Conservation (phyloP, 1,139 yeast genomes). For the Candida sp. region DNA sequence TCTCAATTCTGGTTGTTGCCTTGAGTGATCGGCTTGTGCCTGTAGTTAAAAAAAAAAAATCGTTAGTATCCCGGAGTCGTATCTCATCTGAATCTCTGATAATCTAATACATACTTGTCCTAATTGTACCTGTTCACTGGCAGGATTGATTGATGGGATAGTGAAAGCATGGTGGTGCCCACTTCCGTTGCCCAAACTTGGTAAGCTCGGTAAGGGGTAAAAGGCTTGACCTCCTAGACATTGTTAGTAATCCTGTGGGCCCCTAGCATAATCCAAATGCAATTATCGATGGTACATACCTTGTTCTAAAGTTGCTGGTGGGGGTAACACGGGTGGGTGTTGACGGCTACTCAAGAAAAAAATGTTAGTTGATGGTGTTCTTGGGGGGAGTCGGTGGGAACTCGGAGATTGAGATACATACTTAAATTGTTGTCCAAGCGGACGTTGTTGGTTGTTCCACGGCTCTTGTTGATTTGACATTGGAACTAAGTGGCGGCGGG, state of each 20-base stretch:
- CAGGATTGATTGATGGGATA: conserved; percentile 50
- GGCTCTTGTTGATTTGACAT: conserved; percentile 52
- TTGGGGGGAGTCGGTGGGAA: background rate
- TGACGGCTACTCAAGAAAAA: conserved; percentile 36
- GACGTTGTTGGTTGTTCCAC: conserved; percentile 50
- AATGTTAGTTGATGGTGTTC: conserved; percentile 27
- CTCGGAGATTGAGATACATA: conserved; percentile 26
- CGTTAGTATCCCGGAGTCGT: too few species aligned
- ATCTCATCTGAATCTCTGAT: too few species aligned
- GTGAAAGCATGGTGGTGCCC: conserved; percentile 47
- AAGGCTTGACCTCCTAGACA: conserved; percentile 48
- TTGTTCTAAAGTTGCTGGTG: conserved; percentile 57
- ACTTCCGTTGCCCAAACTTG: conserved; percentile 51
- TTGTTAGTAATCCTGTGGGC: conserved; percentile 24
- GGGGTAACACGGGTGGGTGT: conserved; percentile 59
- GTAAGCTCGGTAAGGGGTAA: conserved; percentile 55
- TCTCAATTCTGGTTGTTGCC: conserved; percentile 29
- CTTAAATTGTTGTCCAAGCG: conserved; percentile 52
- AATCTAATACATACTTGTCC: conserved; percentile 33
- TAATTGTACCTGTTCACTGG: conserved; percentile 26
- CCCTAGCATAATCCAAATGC: too few species aligned
- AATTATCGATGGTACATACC: too few species aligned
- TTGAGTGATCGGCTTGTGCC: conserved; percentile 23
- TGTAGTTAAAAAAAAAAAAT: too few species aligned
- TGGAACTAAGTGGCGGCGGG: too few species aligned